Evolutionary conservation across 2,329 filamentous ascomycete genomes (phyloP).

Genomic region (Colletotrichum cordylinicola): DNA sequence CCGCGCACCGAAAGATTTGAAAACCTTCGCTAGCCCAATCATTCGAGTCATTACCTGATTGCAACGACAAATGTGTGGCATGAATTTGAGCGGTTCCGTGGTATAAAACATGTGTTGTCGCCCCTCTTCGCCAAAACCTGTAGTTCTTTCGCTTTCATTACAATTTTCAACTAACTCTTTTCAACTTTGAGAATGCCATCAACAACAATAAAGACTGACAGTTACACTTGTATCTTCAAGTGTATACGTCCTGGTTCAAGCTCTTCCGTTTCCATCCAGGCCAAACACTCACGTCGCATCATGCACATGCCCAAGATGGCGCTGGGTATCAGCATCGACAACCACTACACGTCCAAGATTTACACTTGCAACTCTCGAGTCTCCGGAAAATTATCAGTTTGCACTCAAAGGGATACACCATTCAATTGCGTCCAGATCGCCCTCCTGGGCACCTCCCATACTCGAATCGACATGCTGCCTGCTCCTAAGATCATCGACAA

Average conservation of each 20-base stretch:
- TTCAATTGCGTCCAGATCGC: slow-evolving; percentile 59
- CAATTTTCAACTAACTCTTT: neutral
- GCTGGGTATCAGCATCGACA: slow-evolving; percentile 55
- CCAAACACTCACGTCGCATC: slow-evolving; percentile 26
- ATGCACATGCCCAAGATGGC: slow-evolving; percentile 18
- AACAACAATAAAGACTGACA: neutral
- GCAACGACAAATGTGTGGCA: neutral
- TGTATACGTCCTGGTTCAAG: neutral
- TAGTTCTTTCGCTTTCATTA: neutral
- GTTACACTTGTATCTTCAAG: neutral
- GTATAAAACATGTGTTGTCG: neutral
- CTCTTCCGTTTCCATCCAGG: neutral
- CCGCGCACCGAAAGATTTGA: neutral
- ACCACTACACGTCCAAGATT: slow-evolving; percentile 59
- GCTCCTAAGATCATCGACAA: slow-evolving; percentile 53
- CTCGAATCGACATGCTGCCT: slow-evolving; percentile 56
- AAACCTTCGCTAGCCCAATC: neutral
- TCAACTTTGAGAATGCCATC: neutral
- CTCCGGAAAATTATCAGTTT: slow-evolving; percentile 53
- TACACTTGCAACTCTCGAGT: slow-evolving; percentile 60
- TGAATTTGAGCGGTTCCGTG: neutral
- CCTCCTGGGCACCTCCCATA: slow-evolving; percentile 55
- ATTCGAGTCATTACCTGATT: neutral
- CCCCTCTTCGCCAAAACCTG: neutral
- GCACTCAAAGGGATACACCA: slow-evolving; percentile 45